Base-by-base conservation (phyloP, 495 filamentous ascomycete species). In the Hypomontagnella submonticulosa region DNA sequence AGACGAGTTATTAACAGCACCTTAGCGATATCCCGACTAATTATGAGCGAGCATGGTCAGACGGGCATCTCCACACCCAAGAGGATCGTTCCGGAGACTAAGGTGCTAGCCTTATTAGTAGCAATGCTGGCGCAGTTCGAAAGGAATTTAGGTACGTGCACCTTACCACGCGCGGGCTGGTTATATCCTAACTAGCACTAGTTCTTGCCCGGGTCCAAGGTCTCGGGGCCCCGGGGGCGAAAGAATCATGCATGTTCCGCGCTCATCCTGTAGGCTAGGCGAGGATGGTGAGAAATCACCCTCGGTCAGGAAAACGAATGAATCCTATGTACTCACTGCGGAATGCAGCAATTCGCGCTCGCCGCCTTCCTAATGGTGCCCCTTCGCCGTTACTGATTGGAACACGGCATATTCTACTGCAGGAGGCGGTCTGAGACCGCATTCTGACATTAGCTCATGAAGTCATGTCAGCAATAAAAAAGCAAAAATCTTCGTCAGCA, bases 81-180 rank as follows among this genome's bases (percentile, higher is more conserved):
- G 37, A 58, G 41, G 34, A 49, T 33, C 43, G 52, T 11, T 63
- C 53, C 37, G 48, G 41, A 54, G 15, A 19, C 64, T 67, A 62
- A 56, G n/a, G 5, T 15, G 53, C 37, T 62, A 67, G 64, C 46
- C 51, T 38, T 46, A 42, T 58, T 66, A 33, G 50, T 27, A 33
- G 6, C 15, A 23, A 46, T n/a, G 32, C 18, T 48, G 46, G 52
- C 58, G 16, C 20, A n/a, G 52, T 36, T 54, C 23, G 6, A 27
- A 27, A 2, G 6, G 6, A 6, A 48, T 33, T 27, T 44, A 18
- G 51, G 16, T 47, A 37, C 18, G 30, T 36, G 33, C 57, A 32
- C 3, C n/a, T 11, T 27, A 7, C 19, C 23, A 48, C 20, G 23
- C 6, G 2, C 16, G 13, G 40, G 15, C 16, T 8, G 9, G 9